Conservation (phyloP, 352 stramenopile species). For the Chrysophaeum taylorii region DNA sequence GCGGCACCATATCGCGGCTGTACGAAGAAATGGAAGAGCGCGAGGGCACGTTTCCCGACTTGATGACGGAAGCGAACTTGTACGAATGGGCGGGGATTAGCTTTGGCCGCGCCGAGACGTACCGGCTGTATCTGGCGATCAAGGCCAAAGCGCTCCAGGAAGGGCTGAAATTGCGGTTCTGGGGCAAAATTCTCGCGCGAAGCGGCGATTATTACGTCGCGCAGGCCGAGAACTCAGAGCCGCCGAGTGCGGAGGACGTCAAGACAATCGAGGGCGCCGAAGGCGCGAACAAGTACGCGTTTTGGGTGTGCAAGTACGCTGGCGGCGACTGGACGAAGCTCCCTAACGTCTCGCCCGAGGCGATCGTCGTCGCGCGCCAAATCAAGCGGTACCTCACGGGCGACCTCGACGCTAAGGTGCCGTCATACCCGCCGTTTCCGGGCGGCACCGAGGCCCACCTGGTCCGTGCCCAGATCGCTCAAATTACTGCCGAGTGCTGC, state of each 20-base stretch:
- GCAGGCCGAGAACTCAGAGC: slow-evolving; percentile 55
- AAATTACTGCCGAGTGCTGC: slow-evolving; percentile 60
- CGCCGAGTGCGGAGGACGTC: slow-evolving; percentile 49
- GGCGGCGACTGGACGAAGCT: slow-evolving; percentile 54
- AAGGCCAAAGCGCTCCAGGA: slow-evolving; percentile 20
- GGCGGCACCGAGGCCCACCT: slow-evolving; percentile 63
- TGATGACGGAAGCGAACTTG: slow-evolving; percentile 25
- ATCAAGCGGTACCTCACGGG: slow-evolving; percentile 63
- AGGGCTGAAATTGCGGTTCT: slow-evolving; percentile 56
- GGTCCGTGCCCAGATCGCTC: slow-evolving; percentile 60
- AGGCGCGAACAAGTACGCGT: slow-evolving; percentile 67
- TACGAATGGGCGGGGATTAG: slow-evolving; percentile 29
- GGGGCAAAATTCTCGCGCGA: slow-evolving; percentile 64
- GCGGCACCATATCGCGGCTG: slow-evolving; percentile 13
- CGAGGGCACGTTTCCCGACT: slow-evolving; percentile 16
- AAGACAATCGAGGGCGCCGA: slow-evolving; percentile 26
- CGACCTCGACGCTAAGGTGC: slow-evolving; percentile 51
- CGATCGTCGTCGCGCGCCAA: slow-evolving; percentile 58
- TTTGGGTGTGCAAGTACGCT: slow-evolving; percentile 49
- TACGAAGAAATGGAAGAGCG: slow-evolving; percentile 22
- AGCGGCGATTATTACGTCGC: slow-evolving; percentile 63
- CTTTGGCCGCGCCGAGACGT: slow-evolving; percentile 24
- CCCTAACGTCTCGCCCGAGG: slow-evolving; percentile 47
- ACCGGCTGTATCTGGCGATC: slow-evolving; percentile 29
- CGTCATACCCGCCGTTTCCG: slow-evolving; percentile 67